Base-by-base conservation (phyloP, 164 flowering plant genomes). In the Berberis vulgaris region DNA sequence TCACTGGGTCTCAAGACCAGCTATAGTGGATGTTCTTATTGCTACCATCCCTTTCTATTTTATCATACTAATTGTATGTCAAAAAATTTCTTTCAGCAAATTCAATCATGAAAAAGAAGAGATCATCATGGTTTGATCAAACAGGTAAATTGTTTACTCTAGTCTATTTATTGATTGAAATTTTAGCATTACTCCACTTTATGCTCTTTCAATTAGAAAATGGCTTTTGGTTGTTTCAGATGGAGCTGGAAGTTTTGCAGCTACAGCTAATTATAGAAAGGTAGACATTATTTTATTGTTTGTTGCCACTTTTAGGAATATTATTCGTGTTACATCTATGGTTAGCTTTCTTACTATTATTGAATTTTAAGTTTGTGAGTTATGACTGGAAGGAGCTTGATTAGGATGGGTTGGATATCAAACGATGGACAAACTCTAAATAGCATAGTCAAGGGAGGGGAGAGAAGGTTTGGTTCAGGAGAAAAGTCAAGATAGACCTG, bases 261-360 rank as follows among this genome's bases (percentile, higher is more conserved):
- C 71, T 57, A 62, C 66, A 53, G 80, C 69, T 64, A 73, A 78
- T 69, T 45, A 57, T 46, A 76, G 67, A 66, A 83, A 77, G 87
- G 92, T 84, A 74, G 41, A 26, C 26, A 26, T 26, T 26, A 26
- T 26, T 26, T 26, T 26, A 26, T 26, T 26, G 26, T 26, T 26
- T 26, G 26, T 26, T 26, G 26, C 26, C 26, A 26, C 26, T 26
- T 26, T 26, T 26, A 45, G 45, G 41, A 49, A 12, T 44, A 41
- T 50, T 43, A 2, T 38, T 59, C 13, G 9, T 43, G 45, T 59
- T 59, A 10, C 54, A 46, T 8, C 8, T 46, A 5, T 8, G 49
- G 8, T 46, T 5, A 46, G 49, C 1, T 46, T 46, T 46, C 49
- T 46, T 26, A 26, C 26, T 26, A 26, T 26, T 26, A 26, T 26